Evolutionary conservation across 495 filamentous ascomycete genomes (phyloP).

Genomic region (Aspergillus saccharolyticus): DNA sequence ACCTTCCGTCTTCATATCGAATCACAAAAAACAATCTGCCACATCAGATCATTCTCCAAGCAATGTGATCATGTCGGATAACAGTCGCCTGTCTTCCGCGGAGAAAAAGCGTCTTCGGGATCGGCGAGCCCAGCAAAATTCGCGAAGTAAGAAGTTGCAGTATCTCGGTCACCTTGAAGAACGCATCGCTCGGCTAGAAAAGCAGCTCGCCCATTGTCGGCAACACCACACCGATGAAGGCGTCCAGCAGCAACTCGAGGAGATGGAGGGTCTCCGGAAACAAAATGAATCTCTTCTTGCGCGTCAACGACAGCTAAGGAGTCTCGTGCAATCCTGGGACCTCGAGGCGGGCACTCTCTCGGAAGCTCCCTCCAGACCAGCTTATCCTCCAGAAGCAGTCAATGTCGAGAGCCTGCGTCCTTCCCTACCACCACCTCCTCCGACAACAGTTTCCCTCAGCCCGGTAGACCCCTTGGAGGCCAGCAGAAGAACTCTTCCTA

Average conservation of each 20-base stretch:
- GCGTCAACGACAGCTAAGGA: constrained; percentile 15
- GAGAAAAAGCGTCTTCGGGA: constrained; percentile 28
- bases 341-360: not conserved
- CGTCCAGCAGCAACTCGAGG: constrained; percentile 15
- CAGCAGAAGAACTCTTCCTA: not conserved
- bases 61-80: not conserved
- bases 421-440: not conserved
- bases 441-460: not conserved
- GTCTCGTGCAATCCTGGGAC: constrained; percentile 22
- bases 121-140: constrained; percentile 26
- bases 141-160: constrained; percentile 24
- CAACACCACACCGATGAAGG: constrained; percentile 20
- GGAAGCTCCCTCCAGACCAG: not conserved
- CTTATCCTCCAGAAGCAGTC: not conserved
- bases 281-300: constrained; percentile 22
- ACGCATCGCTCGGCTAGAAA: constrained; percentile 14
- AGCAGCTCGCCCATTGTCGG: constrained; percentile 21
- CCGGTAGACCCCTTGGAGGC: not conserved
- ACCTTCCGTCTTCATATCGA: no score
- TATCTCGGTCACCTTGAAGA: constrained; percentile 20
- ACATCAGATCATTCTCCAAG: no score
- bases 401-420: not conserved
- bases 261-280: constrained; percentile 19
- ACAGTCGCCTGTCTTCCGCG: constrained; percentile 1
- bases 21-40: no score